Conservation (phyloP, 2,329 filamentous ascomycete species). For the Ascochyta pisi region DNA sequence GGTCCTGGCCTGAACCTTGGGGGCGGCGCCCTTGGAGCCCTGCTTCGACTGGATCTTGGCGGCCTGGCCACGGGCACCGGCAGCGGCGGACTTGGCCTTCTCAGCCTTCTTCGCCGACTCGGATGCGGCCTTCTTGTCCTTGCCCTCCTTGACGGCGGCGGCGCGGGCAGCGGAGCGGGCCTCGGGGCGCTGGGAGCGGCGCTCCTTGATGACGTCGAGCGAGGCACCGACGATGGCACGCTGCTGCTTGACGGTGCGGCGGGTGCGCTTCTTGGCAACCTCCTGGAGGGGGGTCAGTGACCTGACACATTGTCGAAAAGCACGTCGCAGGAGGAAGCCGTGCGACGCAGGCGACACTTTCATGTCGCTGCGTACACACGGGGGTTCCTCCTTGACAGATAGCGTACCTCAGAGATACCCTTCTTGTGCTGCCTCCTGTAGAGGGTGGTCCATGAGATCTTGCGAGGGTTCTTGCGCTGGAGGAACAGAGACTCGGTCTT, state of each 20-base stretch:
- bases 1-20: conserved; percentile 85
- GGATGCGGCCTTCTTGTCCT: conserved; percentile 94
- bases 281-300: conserved; percentile 67
- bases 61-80: conserved; percentile 77
- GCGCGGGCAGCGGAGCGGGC: conserved; percentile 89
- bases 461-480: conserved; percentile 99
- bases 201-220: conserved; percentile 99
- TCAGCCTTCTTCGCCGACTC: conserved; percentile 97
- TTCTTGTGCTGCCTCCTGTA: conserved; percentile 99
- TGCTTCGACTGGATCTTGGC: conserved; percentile 92
- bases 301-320: conserved; percentile 16
- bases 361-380: conserved; percentile 24
- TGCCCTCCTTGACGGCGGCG: conserved; percentile 93
- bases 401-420: conserved; percentile 97
- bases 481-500: conserved; percentile 99
- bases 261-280: conserved; percentile 99
- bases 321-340: conserved; percentile 17
- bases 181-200: conserved; percentile 91
- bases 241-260: conserved; percentile 97
- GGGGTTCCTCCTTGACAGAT: conserved; percentile 17
- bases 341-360: conserved; percentile 25
- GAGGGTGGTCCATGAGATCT: conserved; percentile 97
- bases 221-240: conserved; percentile 99
- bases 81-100: conserved; percentile 91
- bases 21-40: conserved; percentile 87